Percentiles rank a stretch among this genome's conserved stretches.
phyloP scores from a whole-genome alignment of 106 monocot species.

The Phalaenopsis aphrodite region DNA sequence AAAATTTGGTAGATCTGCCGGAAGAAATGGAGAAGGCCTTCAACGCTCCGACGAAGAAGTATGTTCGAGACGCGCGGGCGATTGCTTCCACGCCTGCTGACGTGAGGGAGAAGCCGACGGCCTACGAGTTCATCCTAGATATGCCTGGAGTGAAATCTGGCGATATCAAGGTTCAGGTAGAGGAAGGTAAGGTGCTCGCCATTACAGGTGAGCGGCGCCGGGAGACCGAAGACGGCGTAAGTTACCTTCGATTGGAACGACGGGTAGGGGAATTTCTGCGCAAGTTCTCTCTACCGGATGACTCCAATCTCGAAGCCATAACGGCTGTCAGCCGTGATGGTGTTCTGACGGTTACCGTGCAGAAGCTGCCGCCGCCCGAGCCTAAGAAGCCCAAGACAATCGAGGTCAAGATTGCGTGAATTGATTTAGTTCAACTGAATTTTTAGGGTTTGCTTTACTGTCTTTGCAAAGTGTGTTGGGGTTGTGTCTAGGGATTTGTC shows the following conservation, averaged over 20 bases:
- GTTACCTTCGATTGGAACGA: too few species aligned
- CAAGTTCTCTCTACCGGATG: slow-evolving; percentile 49
- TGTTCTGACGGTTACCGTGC: slow-evolving; percentile 59
- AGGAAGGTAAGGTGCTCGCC: slow-evolving; percentile 35
- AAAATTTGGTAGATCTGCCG: slow-evolving; percentile 34
- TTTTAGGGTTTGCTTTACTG: too few species aligned
- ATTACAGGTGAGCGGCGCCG: slow-evolving; percentile 33
- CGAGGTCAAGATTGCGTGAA: slow-evolving; percentile 57
- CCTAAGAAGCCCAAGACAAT: slow-evolving; percentile 86
- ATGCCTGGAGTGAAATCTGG: slow-evolving; percentile 60
- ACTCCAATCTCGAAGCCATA: slow-evolving; percentile 36
- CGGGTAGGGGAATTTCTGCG: slow-evolving; percentile 9
- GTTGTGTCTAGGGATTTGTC: too few species aligned
- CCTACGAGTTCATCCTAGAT: slow-evolving; percentile 67
- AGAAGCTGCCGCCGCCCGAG: slow-evolving; percentile 72
- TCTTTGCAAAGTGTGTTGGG: too few species aligned
- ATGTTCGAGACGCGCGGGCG: slow-evolving; percentile 59
- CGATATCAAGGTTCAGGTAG: slow-evolving; percentile 52
- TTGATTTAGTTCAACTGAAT: neutral
- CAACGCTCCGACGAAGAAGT: slow-evolving; percentile 36
- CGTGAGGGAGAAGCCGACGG: slow-evolving; percentile 49
- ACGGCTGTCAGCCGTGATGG: slow-evolving; percentile 53
- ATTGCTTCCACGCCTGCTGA: slow-evolving; percentile 70
- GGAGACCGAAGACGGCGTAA: slow-evolving; percentile 9
- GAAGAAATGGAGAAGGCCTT: slow-evolving; percentile 25